Conservation (phyloP, 192 early-diverging fungal genomes). For the Obelidium mucronatum region DNA sequence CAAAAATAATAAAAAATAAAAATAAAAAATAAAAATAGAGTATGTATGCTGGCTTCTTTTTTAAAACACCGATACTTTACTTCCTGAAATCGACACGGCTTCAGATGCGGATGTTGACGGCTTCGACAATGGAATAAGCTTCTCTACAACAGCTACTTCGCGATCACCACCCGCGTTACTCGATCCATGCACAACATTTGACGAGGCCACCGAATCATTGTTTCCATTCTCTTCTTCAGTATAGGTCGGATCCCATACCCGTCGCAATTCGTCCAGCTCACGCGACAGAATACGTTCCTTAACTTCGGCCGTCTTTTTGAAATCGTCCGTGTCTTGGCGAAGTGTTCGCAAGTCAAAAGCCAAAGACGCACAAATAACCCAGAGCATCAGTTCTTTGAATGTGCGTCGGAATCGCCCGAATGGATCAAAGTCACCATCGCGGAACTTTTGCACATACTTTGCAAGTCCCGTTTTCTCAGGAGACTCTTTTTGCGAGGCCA, state of each 20-base stretch:
- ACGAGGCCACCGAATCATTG: too few species aligned
- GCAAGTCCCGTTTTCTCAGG: not conserved
- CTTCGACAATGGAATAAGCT: too few species aligned
- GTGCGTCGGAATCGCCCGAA: slow-evolving; percentile 15
- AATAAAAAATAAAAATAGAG: too few species aligned
- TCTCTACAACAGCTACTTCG: too few species aligned
- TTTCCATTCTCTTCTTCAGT: not conserved
- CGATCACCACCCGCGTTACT: too few species aligned
- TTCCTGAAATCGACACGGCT: too few species aligned
- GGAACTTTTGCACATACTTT: not conserved
- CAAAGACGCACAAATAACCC: not conserved
- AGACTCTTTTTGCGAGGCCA: too few species aligned
- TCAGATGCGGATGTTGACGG: too few species aligned
- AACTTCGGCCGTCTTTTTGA: slow-evolving; percentile 3
- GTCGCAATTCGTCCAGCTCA: slow-evolving; percentile 4
- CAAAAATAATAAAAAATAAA: too few species aligned
- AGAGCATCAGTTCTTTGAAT: slow-evolving; percentile 18
- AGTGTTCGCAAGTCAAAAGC: slow-evolving; percentile 19
- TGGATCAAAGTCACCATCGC: slow-evolving; percentile 19
- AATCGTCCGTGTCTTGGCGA: slow-evolving; percentile 27
- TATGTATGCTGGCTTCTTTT: too few species aligned
- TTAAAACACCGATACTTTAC: too few species aligned
- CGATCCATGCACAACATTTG: too few species aligned
- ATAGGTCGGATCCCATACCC: slow-evolving; percentile 6
- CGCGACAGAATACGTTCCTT: slow-evolving; percentile 3